Evolutionary conservation across 139 green algal genomes (phyloP), one percentile per base, ranked within the genome.

Genomic region (Tetratostichococcus sp.): DNA sequence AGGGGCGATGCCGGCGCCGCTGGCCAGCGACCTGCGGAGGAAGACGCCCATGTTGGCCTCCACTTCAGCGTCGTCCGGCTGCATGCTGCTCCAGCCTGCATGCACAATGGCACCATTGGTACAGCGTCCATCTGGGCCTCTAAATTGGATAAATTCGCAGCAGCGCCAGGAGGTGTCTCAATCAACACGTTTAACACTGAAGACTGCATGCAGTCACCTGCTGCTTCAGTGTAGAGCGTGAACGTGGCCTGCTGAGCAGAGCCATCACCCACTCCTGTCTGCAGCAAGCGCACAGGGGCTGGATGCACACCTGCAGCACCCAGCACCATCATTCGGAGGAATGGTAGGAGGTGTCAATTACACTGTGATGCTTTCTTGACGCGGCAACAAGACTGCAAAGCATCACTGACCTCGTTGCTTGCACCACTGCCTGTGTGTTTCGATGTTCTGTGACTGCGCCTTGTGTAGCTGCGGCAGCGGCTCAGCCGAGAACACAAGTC

Each of bases 41-140:
- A 83, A 89, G 1, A 58, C 32, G 11, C 75, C 57, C 77, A 89
- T 86, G 69, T 80, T 80, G 1, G 32, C 30, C 14, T 73, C 31
- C 35, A 89, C 73, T 26, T 84, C 82, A 25, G 70, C 42, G 16
- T 78, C 77, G 70, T 85, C 75, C n/a, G 75, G 67, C 1, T 73
- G 33, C 74, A 83, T 80, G n/a, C 75, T 85, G 34, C 77, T 78
- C 85, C 85, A 89, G 30, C 82, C 82, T 65, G 75, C n/a, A n/a
- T n/a, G n/a, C n/a, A n/a, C n/a, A n/a, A n/a, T n/a, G n/a, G n/a
- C n/a, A n/a, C n/a, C n/a, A n/a, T n/a, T 30, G 8, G 39, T 50
- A 14, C 71, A 70, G 19, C 71, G 70, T 58, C 34, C 6, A 43
- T 42, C 14, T 35, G 72, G 42, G 59, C 39, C 28, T n/a, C n/a